Conservation (phyloP, 495 filamentous ascomycete species). For the Chaetomium tenue region DNA sequence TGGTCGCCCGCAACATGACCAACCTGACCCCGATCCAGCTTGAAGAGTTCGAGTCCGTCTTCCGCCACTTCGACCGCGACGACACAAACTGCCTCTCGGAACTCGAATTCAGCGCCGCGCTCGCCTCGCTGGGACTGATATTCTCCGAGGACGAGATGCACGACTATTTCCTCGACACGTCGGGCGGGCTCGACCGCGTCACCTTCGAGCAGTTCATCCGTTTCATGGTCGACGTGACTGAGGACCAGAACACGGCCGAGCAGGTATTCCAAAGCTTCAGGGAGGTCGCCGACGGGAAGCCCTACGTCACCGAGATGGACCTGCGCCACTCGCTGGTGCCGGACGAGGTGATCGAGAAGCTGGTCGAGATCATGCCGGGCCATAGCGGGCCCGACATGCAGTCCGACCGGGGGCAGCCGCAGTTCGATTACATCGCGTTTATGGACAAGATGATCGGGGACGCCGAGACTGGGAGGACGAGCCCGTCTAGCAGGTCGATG, state of each 20-base stretch:
- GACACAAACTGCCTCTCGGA: conserved; percentile 86
- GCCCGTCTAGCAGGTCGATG: conserved; percentile 26
- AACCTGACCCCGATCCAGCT: conserved; percentile 97
- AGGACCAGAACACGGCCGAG: conserved; percentile 97
- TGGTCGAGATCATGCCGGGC: conserved; percentile 78
- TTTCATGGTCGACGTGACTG: conserved; percentile 98
- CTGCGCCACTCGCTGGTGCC: conserved; percentile 90
- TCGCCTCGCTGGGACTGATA: conserved; percentile 88
- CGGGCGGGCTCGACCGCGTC: conserved; percentile 68
- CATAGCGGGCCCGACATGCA: conserved; percentile 77
- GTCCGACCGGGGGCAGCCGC: conserved; percentile 70
- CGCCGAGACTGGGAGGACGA: conserved; percentile 25
- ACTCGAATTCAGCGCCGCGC: conserved; percentile 89
- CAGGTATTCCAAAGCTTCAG: conserved; percentile 96
- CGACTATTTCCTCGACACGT: conserved; percentile 79
- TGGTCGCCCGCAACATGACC: conserved; percentile 95
- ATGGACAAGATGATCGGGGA: conserved; percentile 72
- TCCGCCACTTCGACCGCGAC: conserved; percentile 96
- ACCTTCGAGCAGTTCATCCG: conserved; percentile 98
- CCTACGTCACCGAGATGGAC: conserved; percentile 97
- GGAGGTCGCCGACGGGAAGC: conserved; percentile 97
- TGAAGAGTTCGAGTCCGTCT: conserved; percentile 96
- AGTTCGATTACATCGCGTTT: conserved; percentile 90
- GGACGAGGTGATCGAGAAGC: conserved; percentile 90
- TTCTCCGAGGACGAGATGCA: conserved; percentile 98